Evolutionary conservation across 371 early-diverging fungal species (phyloP).

Genomic region (Mortierella sp.): DNA sequence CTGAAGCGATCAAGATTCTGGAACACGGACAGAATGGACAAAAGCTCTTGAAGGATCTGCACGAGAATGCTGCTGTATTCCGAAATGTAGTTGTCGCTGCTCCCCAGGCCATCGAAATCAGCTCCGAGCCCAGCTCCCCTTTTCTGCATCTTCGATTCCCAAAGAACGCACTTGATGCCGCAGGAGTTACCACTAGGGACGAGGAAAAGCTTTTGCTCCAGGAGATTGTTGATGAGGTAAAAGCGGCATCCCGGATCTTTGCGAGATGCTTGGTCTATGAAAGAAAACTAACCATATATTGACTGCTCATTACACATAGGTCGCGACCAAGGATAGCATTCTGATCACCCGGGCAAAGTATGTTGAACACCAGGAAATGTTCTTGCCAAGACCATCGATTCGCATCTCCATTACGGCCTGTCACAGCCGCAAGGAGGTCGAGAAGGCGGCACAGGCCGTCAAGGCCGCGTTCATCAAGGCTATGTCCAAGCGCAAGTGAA

Average conservation of each 20-base stretch:
- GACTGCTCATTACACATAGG: slow-evolving; percentile 28
- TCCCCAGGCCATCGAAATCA: slow-evolving; percentile 31
- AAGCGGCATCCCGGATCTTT: too few species aligned
- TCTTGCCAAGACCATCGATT: slow-evolving; percentile 82
- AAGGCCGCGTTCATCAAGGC: slow-evolving; percentile 65
- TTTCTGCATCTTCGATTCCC: slow-evolving; percentile 77
- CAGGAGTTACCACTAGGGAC: slow-evolving; percentile 60
- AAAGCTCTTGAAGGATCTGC: slow-evolving; percentile 26
- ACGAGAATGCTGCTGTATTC: slow-evolving; percentile 41
- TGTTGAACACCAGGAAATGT: slow-evolving; percentile 84
- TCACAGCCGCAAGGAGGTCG: slow-evolving; percentile 84
- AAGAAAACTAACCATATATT: neutral
- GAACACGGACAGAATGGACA: slow-evolving; percentile 51
- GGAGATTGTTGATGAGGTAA: slow-evolving; percentile 85
- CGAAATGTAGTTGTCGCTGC: slow-evolving; percentile 27
- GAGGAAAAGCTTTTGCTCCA: slow-evolving; percentile 75
- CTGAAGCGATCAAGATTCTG: slow-evolving; percentile 85
- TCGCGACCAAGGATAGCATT: slow-evolving; percentile 77
- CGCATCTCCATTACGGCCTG: slow-evolving; percentile 82
- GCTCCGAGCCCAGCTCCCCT: slow-evolving; percentile 69
- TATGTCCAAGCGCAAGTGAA: slow-evolving; percentile 57
- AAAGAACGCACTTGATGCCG: slow-evolving; percentile 55
- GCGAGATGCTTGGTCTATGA: too few species aligned
- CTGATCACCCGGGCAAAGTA: slow-evolving; percentile 90
- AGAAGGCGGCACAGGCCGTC: slow-evolving; percentile 80